phyloP scores from a whole-genome alignment of 2,329 filamentous ascomycete genomes.

The Fusarium cyanostomum region DNA sequence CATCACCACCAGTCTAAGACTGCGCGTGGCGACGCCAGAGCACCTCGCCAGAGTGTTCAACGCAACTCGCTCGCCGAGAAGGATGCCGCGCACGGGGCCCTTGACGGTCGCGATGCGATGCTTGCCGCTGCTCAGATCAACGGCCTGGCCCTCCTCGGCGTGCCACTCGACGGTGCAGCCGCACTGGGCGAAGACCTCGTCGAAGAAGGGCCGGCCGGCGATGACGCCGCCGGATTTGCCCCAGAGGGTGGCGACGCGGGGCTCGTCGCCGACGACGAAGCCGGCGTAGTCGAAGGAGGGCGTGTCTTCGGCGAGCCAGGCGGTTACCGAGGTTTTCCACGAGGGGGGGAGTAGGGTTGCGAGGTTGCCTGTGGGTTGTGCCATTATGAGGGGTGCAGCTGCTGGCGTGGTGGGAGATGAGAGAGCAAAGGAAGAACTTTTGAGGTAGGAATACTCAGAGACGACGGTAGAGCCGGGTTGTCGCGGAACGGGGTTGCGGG shows the following conservation, averaged over 20 bases:
- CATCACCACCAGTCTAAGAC: constrained; percentile 62
- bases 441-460: too few relatives aligned
- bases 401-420: background rate
- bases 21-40: constrained; percentile 85
- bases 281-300: constrained; percentile 97
- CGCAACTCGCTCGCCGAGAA: constrained; percentile 93
- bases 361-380: constrained; percentile 53
- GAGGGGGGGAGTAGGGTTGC: constrained; percentile 82
- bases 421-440: background rate
- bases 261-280: constrained; percentile 85
- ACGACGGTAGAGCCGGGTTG: constrained; percentile 14
- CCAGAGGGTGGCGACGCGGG: constrained; percentile 72
- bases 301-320: constrained; percentile 95
- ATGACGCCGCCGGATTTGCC: constrained; percentile 81
- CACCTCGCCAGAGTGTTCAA: constrained; percentile 91
- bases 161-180: constrained; percentile 95
- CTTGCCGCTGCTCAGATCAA: constrained; percentile 69
- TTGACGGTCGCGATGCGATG: constrained; percentile 79
- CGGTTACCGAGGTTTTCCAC: constrained; percentile 81
- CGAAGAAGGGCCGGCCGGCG: constrained; percentile 92
- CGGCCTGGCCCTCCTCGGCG: constrained; percentile 74
- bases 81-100: constrained; percentile 80
- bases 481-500: constrained; percentile 18
- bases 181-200: constrained; percentile 90
- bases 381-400: constrained; percentile 18